Percentiles rank a stretch among this genome's conserved stretches.
Conservation (phyloP, 75 land plant species). For the Isoetes taiwanensis region DNA sequence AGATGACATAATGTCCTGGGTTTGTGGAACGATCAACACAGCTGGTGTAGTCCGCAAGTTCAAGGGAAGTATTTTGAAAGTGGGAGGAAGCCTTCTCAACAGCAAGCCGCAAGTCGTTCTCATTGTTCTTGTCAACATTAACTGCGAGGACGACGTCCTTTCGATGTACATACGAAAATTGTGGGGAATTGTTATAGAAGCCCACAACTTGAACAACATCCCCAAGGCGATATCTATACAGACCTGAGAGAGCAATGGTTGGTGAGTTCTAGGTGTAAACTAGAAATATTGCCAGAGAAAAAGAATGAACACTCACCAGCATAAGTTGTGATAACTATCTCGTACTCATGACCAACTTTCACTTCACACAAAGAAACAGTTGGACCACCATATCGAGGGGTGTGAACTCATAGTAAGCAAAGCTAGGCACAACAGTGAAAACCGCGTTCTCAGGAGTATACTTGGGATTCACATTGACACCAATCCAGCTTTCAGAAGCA, state of each 20-base stretch:
- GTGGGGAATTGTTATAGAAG: slow-evolving; percentile 37
- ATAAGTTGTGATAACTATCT: slow-evolving; percentile 43
- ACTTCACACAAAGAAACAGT: slow-evolving; percentile 25
- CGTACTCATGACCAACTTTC: slow-evolving; percentile 39
- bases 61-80: slow-evolving; percentile 17
- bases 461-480: slow-evolving; percentile 34
- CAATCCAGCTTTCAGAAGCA: slow-evolving; percentile 55
- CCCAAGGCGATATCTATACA: slow-evolving; percentile 48
- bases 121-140: slow-evolving; percentile 57
- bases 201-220: slow-evolving; percentile 49
- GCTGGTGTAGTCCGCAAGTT: slow-evolving; percentile 61
- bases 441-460: slow-evolving; percentile 28
- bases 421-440: slow-evolving; percentile 40
- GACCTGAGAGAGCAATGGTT: slow-evolving; percentile 38
- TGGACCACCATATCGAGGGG: slow-evolving; percentile 22
- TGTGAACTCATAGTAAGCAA: slow-evolving; percentile 59
- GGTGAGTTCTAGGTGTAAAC: too few species aligned
- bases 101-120: slow-evolving; percentile 38
- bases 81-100: slow-evolving; percentile 23
- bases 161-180: slow-evolving; percentile 44
- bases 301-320: slow-evolving; percentile 20
- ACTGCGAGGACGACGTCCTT: slow-evolving; percentile 32
- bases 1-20: slow-evolving; percentile 62
- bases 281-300: too few species aligned
- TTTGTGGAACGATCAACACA: slow-evolving; percentile 26